Evolutionary conservation across 2,329 filamentous ascomycete species (phyloP), one percentile per base, ranked within the genome.

Genomic region (Hypoxylon sp.): DNA sequence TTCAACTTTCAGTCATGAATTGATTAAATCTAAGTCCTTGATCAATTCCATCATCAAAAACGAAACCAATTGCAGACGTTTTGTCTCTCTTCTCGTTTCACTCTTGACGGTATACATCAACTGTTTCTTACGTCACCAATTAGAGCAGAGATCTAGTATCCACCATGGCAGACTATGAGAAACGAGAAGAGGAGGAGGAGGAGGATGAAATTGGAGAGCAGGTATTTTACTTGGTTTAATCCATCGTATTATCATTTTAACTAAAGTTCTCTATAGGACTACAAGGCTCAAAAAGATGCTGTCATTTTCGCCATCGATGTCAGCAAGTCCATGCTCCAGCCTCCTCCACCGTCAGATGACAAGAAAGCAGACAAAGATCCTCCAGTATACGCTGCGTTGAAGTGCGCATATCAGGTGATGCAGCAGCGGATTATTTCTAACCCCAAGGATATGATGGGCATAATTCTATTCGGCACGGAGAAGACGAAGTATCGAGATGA

Each of bases 391-490:
- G 92, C 93, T 11, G 92, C 94, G 3, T 74, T 99, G 38, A 96
- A 96, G 78, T 97, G 91, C 64, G 94, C 93, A 50, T 96, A 96
- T 66, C 85, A 91, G 66, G 78, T 99, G 43, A 97, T 99, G 90
- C 91, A 97, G 73, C 93, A 97, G 74, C 90, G 94, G 63, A 97
- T 99, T 71, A 97, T 99, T 63, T 93, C 93, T 3, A 93, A 92
- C 55, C 94, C 94, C 1, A 92, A 88, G 66, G 94, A 99, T 56
- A 95, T 97, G 90, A 97, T 99, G 82, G 92, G 93, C 2, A 88
- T 99, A 17, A 71, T 99, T 26, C 78, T 99, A 0, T 99, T 95
- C 68, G 92, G 92, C 6, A 99, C 94, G 0, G 79, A 95, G 65
- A 83, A 90, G 71, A 90, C 91, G 27, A 91, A 87, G 63, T 92